phyloP scores from a whole-genome alignment of 768 basidiomycete genomes.

The Suillus paluster region DNA sequence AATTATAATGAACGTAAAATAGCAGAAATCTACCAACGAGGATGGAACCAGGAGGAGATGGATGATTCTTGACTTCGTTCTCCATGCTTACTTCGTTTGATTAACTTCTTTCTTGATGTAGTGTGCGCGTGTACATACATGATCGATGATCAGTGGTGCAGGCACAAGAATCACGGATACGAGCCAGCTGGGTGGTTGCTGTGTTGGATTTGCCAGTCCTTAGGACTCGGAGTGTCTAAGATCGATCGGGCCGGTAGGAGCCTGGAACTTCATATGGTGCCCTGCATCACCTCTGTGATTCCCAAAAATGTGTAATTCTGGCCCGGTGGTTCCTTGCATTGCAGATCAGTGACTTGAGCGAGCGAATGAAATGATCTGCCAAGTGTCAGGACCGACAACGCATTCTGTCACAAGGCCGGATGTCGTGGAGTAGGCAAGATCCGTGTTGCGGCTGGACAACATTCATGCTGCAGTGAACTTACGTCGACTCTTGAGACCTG shows the following conservation, averaged over 20 bases:
- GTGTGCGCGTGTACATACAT: neutral
- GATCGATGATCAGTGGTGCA: neutral
- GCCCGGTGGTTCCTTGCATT: neutral
- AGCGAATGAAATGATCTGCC: neutral
- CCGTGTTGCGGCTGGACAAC: no score
- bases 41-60: neutral
- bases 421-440: neutral
- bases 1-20: neutral
- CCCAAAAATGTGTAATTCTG: neutral
- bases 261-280: neutral
- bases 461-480: no score
- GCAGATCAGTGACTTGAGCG: neutral
- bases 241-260: neutral
- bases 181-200: neutral
- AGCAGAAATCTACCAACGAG: neutral
- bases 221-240: neutral
- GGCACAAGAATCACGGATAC: neutral
- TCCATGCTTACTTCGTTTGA: neutral
- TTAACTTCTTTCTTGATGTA: neutral
- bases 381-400: neutral
- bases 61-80: constrained; percentile 1
- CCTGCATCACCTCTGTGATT: constrained; percentile 4
- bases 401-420: neutral
- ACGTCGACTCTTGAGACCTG: neutral
- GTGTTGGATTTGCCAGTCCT: neutral